Evolutionary conservation across 2,329 filamentous ascomycete species (phyloP).

Genomic region (Microdochium paspali): DNA sequence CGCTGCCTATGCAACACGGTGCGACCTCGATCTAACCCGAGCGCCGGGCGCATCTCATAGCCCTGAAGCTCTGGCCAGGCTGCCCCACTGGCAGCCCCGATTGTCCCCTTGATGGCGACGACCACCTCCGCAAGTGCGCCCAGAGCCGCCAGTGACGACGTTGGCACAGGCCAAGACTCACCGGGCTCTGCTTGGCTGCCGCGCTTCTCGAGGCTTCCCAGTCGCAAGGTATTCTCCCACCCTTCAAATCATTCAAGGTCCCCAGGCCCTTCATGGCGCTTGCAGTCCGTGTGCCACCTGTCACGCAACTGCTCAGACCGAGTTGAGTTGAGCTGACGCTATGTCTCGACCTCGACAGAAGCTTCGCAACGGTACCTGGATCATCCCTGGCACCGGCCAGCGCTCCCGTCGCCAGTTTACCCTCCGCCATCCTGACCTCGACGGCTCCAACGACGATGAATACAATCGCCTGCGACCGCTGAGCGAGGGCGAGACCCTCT

Average conservation of each 20-base stretch:
- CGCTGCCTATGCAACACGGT: background rate
- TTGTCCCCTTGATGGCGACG: background rate
- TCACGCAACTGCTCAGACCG: background rate
- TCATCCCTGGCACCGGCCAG: constrained; percentile 79
- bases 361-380: constrained; percentile 77
- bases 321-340: constrained; percentile 26
- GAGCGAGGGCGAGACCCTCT: constrained; percentile 22
- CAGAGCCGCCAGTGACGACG: background rate
- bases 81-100: background rate
- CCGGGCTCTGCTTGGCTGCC: background rate
- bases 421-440: constrained; percentile 42
- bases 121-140: too few species aligned
- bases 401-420: constrained; percentile 74
- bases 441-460: constrained; percentile 23
- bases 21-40: too few species aligned
- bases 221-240: background rate
- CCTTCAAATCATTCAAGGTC: background rate
- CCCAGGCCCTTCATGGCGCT: constrained; percentile 1
- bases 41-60: too few species aligned
- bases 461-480: constrained; percentile 22
- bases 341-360: constrained; percentile 48
- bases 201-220: background rate
- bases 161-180: background rate
- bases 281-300: background rate
- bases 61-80: background rate